Base-by-base conservation (phyloP, 169 alveolate genomes). In the Plasmodium ovale region DNA sequence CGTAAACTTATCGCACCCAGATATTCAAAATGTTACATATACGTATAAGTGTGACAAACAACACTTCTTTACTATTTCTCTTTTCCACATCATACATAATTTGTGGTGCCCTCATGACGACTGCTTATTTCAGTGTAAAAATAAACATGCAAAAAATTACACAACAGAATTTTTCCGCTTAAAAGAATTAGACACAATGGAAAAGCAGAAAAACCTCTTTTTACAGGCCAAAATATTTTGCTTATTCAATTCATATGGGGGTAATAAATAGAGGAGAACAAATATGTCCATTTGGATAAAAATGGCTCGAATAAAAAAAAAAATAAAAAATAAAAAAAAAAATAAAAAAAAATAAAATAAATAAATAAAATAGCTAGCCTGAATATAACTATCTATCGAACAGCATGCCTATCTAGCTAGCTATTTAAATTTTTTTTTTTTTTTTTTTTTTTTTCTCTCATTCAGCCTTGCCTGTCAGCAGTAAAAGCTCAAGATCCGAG, bases 161-260 rank as follows among this genome's bases (percentile, higher is more conserved):
- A 29, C 87, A 19, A 21, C 87, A n/a, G 87, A 72, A 47, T 72
- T 72, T 58, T 72, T 72, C 58, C 87, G 87, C 29, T 64, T 72
- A 62, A 72, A 72, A 37, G 87, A 72, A 64, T 72, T 72, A 42
- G 87, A 72, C 47, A 72, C 72, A 31, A 72, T 72, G 87, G 72
- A 72, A 72, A 72, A 72, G 56, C 87, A 72, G 37, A 72, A 39
- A 62, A 64, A 59, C 23, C 29, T 72, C 12, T 72, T 72, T 35
- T 59, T 72, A 16, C 72, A 56, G 19, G 87, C 87, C 31, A 72
- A 72, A 59, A 27, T 72, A 47, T 72, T 21, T 72, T 72, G 56
- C 53, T 51, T 59, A 62, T 2, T 72, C 16, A 6, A 72, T 58
- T 47, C 87, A n/a, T 39, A 72, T 47, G 69, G 58, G 5, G 67